phyloP scores from a whole-genome alignment of 2,329 filamentous ascomycete genomes.

The Xylaria sp. region DNA sequence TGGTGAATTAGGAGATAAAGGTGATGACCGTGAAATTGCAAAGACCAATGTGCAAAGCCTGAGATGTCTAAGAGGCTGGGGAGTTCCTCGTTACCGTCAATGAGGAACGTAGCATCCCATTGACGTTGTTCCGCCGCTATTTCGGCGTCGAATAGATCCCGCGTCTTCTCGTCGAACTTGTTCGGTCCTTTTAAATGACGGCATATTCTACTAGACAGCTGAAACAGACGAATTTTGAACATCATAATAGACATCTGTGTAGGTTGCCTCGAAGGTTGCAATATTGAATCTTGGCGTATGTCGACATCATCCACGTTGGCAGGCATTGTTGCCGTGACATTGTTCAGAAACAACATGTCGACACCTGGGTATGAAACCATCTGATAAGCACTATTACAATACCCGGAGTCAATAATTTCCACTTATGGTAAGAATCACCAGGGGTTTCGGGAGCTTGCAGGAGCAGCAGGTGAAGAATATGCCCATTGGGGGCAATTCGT shows the following conservation, averaged over 20 bases:
- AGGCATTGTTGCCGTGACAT: conserved; percentile 26
- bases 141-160: conserved; percentile 28
- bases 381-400: too few relatives aligned
- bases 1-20: conserved; percentile 31
- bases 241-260: conserved; percentile 34
- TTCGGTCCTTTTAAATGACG: conserved; percentile 28
- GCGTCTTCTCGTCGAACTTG: conserved; percentile 28
- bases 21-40: conserved; percentile 29
- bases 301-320: conserved; percentile 30
- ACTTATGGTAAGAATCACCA: too few relatives aligned
- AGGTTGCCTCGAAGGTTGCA: conserved; percentile 16
- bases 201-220: conserved; percentile 29
- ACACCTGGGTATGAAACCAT: conserved; percentile 30
- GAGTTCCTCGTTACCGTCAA: conserved; percentile 3
- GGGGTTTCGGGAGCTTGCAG: too few relatives aligned
- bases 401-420: too few relatives aligned
- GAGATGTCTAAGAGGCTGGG: conserved; percentile 26
- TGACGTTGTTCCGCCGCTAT: conserved; percentile 26
- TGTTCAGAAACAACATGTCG: conserved; percentile 26
- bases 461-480: too few relatives aligned
- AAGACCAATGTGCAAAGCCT: conserved; percentile 25
- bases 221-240: conserved; percentile 28
- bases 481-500: too few relatives aligned
- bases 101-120: conserved; percentile 19
- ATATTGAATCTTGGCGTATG: conserved; percentile 23